These are phyloP conservation scores for Chlamydomonas sphaeroides DNA, from an alignment of 139 green algal species.

Conservation along the genomic window DNA sequence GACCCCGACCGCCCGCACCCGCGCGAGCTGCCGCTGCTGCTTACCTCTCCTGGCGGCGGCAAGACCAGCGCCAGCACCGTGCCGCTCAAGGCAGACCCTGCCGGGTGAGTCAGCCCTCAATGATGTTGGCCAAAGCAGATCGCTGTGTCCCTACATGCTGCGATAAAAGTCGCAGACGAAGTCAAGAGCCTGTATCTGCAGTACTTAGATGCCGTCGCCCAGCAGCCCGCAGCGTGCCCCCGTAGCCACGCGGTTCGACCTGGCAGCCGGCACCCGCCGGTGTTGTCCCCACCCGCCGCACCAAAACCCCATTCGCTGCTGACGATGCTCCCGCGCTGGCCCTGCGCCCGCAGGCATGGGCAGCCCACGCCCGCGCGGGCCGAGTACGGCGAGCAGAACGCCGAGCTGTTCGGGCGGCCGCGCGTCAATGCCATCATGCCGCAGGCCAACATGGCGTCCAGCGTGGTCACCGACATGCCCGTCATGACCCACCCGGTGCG, in stretches of 20 bases:
- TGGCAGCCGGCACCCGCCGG: too few species aligned
- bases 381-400: conserved; percentile 21
- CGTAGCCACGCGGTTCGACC: too few species aligned
- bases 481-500: conserved; percentile 27
- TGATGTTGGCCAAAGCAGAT: too few species aligned
- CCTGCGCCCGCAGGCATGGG: conserved; percentile 17
- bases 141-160: too few species aligned
- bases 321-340: too few species aligned
- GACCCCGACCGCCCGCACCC: conserved; percentile 35
- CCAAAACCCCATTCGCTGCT: too few species aligned
- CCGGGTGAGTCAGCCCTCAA: too few species aligned
- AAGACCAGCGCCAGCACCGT: background rate
- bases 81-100: conserved; percentile 12
- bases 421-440: conserved; percentile 16
- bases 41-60: background rate
- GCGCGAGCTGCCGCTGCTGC: conserved; percentile 13
- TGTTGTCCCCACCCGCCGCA: too few species aligned
- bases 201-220: too few species aligned
- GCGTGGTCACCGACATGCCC: background rate
- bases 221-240: too few species aligned
- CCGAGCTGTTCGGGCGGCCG: conserved; percentile 8
- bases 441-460: conserved; percentile 4
- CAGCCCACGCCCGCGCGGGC: conserved; percentile 2
- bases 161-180: too few species aligned
- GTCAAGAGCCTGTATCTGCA: too few species aligned